These are phyloP conservation scores for Colletotrichum lentis DNA, from an alignment of 2,329 filamentous ascomycete genomes.

Conservation along the genomic window DNA sequence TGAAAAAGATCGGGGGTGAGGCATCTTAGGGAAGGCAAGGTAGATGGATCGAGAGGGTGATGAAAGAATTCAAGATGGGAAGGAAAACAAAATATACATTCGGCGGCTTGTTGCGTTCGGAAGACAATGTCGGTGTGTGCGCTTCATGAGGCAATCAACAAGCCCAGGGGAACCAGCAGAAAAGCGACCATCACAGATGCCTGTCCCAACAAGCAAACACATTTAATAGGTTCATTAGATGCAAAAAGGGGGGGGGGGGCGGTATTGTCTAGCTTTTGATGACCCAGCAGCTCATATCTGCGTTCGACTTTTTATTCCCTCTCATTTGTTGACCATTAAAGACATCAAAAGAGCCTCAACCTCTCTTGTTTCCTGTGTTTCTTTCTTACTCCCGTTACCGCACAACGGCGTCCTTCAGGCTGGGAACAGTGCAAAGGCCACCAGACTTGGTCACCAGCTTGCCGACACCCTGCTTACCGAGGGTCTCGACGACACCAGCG, in stretches of 20 bases:
- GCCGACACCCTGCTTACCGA: conserved; percentile 73
- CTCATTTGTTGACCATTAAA: conserved; percentile 14
- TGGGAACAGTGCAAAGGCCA: conserved; percentile 83
- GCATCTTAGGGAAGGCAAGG: not conserved
- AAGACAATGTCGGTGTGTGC: not conserved
- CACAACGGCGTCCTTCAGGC: conserved; percentile 80
- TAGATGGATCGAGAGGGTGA: no score
- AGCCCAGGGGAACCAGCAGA: not conserved
- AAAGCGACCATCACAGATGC: no score
- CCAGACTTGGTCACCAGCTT: conserved; percentile 80
- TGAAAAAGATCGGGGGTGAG: no score
- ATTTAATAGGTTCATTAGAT: not conserved
- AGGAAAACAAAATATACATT: not conserved
- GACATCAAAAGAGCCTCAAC: not conserved
- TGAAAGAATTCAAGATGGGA: not conserved
- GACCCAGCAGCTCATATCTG: not conserved
- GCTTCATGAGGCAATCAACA: not conserved
- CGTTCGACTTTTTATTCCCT: conserved; percentile 18
- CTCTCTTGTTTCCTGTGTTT: not conserved
- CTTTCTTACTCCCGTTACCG: conserved; percentile 62
- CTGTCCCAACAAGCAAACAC: not conserved
- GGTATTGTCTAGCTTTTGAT: conserved; percentile 2
- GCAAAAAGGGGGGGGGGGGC: not conserved
- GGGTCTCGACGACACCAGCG: conserved; percentile 75
- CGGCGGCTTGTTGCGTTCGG: not conserved